Percentiles rank a stretch among this genome's conserved stretches.
Evolutionary conservation across 352 stramenopile genomes (phyloP).

Genomic region (Pythium coloratum): DNA sequence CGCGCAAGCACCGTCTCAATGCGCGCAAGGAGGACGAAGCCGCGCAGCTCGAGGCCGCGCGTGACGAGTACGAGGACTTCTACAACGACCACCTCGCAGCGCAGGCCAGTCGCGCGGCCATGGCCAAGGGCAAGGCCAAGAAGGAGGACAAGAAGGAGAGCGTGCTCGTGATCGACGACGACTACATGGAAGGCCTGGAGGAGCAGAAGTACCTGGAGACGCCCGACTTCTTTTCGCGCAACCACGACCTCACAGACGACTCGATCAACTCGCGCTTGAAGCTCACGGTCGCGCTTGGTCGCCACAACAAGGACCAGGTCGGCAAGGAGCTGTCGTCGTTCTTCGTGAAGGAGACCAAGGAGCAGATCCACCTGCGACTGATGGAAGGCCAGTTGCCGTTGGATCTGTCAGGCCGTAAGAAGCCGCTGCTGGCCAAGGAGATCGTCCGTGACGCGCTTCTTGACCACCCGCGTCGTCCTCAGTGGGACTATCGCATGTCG

Average conservation of each 20-base stretch:
- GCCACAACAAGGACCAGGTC: slow-evolving; percentile 80
- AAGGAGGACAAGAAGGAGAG: slow-evolving; percentile 29
- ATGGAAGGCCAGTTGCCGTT: slow-evolving; percentile 80
- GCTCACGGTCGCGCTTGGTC: slow-evolving; percentile 77
- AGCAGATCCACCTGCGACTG: slow-evolving; percentile 83
- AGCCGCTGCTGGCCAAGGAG: slow-evolving; percentile 57
- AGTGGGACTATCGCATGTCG: slow-evolving; percentile 81
- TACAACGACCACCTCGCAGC: slow-evolving; percentile 43
- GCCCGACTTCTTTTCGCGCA: slow-evolving; percentile 66
- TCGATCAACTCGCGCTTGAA: slow-evolving; percentile 62
- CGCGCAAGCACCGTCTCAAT: slow-evolving; percentile 76
- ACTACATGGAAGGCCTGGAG: slow-evolving; percentile 22
- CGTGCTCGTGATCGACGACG: slow-evolving; percentile 33
- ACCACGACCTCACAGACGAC: slow-evolving; percentile 69
- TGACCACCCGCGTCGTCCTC: slow-evolving; percentile 68
- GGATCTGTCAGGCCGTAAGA: slow-evolving; percentile 49
- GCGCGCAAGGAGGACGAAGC: slow-evolving; percentile 61
- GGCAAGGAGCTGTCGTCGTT: slow-evolving; percentile 85
- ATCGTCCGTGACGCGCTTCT: slow-evolving; percentile 65
- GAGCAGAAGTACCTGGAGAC: slow-evolving; percentile 40
- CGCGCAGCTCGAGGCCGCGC: slow-evolving; percentile 34
- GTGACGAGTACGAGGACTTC: slow-evolving; percentile 55
- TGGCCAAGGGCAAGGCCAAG: slow-evolving; percentile 12
- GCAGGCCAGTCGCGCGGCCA: slow-evolving; percentile 18
- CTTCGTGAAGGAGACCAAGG: slow-evolving; percentile 87